A percentile compares a stretch with the other conserved stretches of the same genome.
Evolutionary conservation across 805 yeast genomes (phyloP).

Genomic region (Kodamaea leandrae): DNA sequence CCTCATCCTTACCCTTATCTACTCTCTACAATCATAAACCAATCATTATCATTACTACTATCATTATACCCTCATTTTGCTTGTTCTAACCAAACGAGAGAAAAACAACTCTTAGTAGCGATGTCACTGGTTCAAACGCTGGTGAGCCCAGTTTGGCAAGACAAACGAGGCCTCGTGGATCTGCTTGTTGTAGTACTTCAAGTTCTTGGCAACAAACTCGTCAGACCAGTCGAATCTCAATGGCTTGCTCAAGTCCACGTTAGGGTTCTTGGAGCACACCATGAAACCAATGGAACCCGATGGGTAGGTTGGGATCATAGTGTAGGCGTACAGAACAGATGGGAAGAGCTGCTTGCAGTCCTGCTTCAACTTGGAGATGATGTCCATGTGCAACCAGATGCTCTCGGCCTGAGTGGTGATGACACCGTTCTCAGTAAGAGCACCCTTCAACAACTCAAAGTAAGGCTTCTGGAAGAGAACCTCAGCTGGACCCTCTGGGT

Average conservation of each 20-base stretch:
- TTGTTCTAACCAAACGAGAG: conserved; percentile 8
- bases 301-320: conserved; percentile 95
- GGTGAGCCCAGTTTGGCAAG: conserved; percentile 86
- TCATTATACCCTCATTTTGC: conserved; percentile 8
- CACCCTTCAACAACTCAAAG: conserved; percentile 77
- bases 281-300: conserved; percentile 97
- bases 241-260: conserved; percentile 66
- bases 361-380: conserved; percentile 76
- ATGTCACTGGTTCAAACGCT: conserved; percentile 32
- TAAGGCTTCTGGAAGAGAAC: conserved; percentile 88
- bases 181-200: conserved; percentile 77
- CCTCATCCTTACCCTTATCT: too few species aligned
- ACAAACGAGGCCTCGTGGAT: conserved; percentile 89
- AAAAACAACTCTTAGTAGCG: neutral
- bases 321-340: conserved; percentile 84
- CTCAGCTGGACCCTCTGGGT: conserved; percentile 98
- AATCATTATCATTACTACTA: conserved; percentile 5
- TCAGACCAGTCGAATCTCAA: conserved; percentile 56
- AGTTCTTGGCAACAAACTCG: conserved; percentile 60
- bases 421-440: conserved; percentile 92
- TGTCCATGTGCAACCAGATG: conserved; percentile 86
- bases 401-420: conserved; percentile 93
- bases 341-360: conserved; percentile 88
- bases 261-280: conserved; percentile 82
- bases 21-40: too few species aligned